These are phyloP conservation scores for Russula compacta DNA, from an alignment of 768 basidiomycete species.

Conservation along the genomic window DNA sequence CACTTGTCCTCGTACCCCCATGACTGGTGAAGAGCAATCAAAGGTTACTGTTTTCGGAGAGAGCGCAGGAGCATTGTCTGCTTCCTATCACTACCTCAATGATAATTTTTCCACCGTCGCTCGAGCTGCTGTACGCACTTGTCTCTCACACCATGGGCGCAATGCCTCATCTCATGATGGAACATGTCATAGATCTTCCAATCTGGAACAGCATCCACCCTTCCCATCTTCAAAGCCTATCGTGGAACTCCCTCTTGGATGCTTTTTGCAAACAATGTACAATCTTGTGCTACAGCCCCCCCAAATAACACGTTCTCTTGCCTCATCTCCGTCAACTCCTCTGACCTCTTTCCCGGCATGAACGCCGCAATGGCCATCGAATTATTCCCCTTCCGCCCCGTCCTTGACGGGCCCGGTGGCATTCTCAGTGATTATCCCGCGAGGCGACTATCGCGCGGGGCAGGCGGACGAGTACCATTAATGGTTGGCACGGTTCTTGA, in stretches of 20 bases:
- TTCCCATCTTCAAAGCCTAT: constrained; percentile 26
- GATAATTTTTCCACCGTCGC: constrained; percentile 22
- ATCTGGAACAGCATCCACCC: constrained; percentile 31
- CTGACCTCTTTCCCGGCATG: constrained; percentile 16
- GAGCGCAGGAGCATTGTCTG: constrained; percentile 32
- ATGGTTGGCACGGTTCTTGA: constrained; percentile 38
- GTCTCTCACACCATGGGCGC: neutral
- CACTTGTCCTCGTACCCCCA: neutral
- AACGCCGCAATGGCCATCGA: constrained; percentile 24
- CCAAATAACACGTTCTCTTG: constrained; percentile 32
- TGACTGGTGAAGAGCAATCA: neutral
- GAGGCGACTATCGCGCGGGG: constrained; percentile 24
- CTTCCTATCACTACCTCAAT: constrained; percentile 27
- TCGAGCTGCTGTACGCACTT: constrained; percentile 20
- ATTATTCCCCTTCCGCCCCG: constrained; percentile 30
- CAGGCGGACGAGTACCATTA: constrained; percentile 35
- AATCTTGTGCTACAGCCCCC: constrained; percentile 26
- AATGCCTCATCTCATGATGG: neutral
- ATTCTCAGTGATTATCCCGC: constrained; percentile 35
- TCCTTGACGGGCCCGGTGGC: constrained; percentile 35
- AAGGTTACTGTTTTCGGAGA: constrained; percentile 34
- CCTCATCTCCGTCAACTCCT: constrained; percentile 17
- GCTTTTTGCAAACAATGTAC: constrained; percentile 31
- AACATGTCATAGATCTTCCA: constrained; percentile 33
- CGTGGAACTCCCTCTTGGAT: constrained; percentile 31